Evolutionary conservation across 1,284 basidiomycete species (phyloP).

Genomic region (Neolentinus lepideus): DNA sequence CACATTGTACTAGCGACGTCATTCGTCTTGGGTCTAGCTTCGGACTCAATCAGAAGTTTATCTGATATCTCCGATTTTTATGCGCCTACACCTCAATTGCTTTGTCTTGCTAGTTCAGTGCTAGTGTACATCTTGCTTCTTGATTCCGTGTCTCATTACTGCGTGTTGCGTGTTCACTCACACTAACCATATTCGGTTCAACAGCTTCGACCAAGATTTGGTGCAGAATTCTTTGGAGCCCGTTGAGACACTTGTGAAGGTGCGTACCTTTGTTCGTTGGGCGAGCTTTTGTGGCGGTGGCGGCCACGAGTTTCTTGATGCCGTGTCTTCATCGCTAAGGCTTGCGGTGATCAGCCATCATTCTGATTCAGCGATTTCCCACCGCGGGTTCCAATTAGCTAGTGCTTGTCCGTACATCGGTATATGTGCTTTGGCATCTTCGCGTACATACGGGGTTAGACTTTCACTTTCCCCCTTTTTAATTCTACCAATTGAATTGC

Average conservation of each 20-base stretch:
- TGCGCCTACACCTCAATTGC: too few relatives aligned
- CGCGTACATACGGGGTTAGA: not conserved
- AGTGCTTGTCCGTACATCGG: not conserved
- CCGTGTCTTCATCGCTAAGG: not conserved
- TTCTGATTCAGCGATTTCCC: not conserved
- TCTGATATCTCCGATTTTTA: not conserved
- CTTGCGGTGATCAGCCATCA: not conserved
- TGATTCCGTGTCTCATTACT: not conserved
- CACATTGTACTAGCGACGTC: not conserved
- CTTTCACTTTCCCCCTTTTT: too few relatives aligned
- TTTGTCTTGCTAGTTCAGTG: too few relatives aligned
- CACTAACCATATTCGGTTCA: not conserved
- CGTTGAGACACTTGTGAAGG: slow-evolving; percentile 71
- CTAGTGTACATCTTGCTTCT: not conserved
- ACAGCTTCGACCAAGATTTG: slow-evolving; percentile 63
- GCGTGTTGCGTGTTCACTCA: not conserved
- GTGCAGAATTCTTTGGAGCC: slow-evolving; percentile 46
- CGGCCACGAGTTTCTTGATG: not conserved
- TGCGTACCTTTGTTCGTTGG: slow-evolving; percentile 21
- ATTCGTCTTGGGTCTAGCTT: too few relatives aligned
- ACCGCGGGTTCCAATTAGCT: not conserved
- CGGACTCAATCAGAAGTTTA: not conserved
- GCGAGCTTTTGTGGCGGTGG: too few relatives aligned
- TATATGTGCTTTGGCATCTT: not conserved
- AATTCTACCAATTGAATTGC: too few relatives aligned